Evolutionary conservation across 257 asterid species (phyloP).

Genomic region (Salvia miltiorrhiza): DNA sequence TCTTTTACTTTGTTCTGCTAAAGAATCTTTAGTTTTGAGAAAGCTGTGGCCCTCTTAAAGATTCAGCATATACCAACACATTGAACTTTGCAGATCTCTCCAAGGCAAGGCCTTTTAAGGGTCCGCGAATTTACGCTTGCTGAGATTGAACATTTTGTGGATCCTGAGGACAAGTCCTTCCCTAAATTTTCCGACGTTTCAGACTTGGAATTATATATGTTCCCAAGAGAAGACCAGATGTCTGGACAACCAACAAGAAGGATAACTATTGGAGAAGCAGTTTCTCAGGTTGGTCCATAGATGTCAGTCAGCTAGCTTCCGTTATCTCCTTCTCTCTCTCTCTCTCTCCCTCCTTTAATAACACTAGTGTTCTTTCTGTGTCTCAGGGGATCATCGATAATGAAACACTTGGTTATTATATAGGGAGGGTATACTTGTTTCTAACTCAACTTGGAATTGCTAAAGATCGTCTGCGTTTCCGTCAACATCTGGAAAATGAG

Average conservation of each 20-base stretch:
- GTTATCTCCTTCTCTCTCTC: slow-evolving; percentile 1
- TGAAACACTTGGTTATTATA: slow-evolving; percentile 60
- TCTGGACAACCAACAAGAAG: slow-evolving; percentile 45
- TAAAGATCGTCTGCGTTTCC: slow-evolving; percentile 54
- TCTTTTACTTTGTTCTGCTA: not conserved
- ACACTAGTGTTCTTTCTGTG: not conserved
- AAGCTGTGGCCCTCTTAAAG: not conserved
- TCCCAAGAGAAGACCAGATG: slow-evolving; percentile 57
- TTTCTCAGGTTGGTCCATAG: slow-evolving; percentile 40
- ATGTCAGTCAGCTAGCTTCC: not conserved
- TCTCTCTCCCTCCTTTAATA: not conserved
- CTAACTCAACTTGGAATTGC: slow-evolving; percentile 55
- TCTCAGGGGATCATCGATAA: slow-evolving; percentile 57
- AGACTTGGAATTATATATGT: slow-evolving; percentile 48
- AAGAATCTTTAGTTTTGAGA: not conserved
- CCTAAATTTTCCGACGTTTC: slow-evolving; percentile 56
- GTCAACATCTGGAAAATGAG: slow-evolving; percentile 63
- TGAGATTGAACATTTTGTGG: slow-evolving; percentile 76
- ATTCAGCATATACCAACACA: not conserved
- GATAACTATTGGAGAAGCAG: slow-evolving; percentile 55
- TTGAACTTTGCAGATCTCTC: slow-evolving; percentile 50
- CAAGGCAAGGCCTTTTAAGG: slow-evolving; percentile 71
- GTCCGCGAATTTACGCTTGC: slow-evolving; percentile 71
- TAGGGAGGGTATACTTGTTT: slow-evolving; percentile 63
- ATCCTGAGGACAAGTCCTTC: slow-evolving; percentile 55